Conservation (phyloP, 2,329 filamentous ascomycete species). For the Pseudogymnoascus sp. region DNA sequence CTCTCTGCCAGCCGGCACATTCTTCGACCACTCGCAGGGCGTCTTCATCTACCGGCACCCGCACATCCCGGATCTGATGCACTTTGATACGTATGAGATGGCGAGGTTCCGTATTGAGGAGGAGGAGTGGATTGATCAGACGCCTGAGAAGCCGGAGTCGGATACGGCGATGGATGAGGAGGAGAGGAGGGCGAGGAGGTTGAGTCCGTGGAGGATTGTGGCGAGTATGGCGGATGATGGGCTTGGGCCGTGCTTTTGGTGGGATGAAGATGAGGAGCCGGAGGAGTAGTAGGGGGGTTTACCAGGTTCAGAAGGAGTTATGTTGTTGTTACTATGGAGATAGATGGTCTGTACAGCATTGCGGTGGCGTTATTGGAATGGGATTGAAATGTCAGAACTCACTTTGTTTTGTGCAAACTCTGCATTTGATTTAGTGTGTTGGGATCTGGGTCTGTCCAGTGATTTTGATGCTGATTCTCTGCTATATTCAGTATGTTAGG, state of each 20-base stretch:
- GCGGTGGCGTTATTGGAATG: background rate
- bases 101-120: conserved; percentile 79
- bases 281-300: conserved; percentile 6
- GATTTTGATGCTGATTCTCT: background rate
- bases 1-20: conserved; percentile 65
- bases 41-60: conserved; percentile 12
- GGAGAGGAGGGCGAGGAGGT: conserved; percentile 46
- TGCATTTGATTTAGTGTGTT: background rate
- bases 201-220: conserved; percentile 62
- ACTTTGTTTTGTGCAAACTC: background rate
- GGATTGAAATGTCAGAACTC: background rate
- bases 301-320: background rate
- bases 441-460: background rate
- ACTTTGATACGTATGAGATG: conserved; percentile 83
- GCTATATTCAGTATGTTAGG: background rate
- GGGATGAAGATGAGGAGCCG: conserved; percentile 30
- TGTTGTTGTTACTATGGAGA: background rate
- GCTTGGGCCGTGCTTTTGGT: conserved; percentile 56
- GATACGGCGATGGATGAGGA: conserved; percentile 26
- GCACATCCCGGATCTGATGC: conserved; percentile 61
- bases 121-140: conserved; percentile 88
- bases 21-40: conserved; percentile 52
- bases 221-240: conserved; percentile 57
- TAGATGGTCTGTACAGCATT: background rate
- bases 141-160: conserved; percentile 46